Percentiles rank a stretch among this genome's conserved stretches.
phyloP scores from a whole-genome alignment of 805 yeast genomes.

The Myxozyma lipomycoides region DNA sequence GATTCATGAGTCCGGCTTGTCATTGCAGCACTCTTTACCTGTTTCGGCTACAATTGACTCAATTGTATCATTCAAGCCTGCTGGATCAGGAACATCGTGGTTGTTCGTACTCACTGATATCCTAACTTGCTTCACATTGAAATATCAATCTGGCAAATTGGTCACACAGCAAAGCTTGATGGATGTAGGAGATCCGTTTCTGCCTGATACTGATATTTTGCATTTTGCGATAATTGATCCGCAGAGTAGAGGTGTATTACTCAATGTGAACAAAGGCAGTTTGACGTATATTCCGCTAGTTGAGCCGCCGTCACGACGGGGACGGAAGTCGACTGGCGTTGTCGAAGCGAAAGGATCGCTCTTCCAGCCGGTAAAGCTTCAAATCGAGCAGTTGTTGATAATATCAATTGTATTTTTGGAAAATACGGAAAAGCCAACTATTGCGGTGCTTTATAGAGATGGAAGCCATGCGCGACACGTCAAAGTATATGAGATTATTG shows the following conservation, averaged over 20 bases:
- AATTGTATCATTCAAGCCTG: conserved; percentile 14
- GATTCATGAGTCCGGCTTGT: conserved; percentile 15
- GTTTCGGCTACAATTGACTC: conserved; percentile 19
- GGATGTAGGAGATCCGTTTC: conserved; percentile 21
- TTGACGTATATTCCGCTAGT: conserved; percentile 22
- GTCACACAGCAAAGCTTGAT: conserved; percentile 14
- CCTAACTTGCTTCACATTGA: conserved; percentile 16
- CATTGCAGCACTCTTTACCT: conserved; percentile 15
- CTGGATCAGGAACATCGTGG: conserved; percentile 15
- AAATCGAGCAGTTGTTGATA: conserved; percentile 20
- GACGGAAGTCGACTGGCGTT: conserved; percentile 3
- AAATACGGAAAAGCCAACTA: conserved; percentile 11
- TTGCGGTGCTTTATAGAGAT: conserved; percentile 25
- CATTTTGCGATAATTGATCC: conserved; percentile 24
- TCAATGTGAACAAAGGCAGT: conserved; percentile 14
- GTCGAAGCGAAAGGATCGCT: conserved; percentile 6
- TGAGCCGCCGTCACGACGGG: conserved; percentile 3
- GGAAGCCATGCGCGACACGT: conserved; percentile 22
- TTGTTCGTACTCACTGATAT: conserved; percentile 23
- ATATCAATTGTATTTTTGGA: conserved; percentile 18
- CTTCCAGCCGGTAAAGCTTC: conserved; percentile 15
- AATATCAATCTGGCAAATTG: conserved; percentile 4
- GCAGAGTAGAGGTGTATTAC: conserved; percentile 16
- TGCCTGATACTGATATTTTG: conserved; percentile 20
- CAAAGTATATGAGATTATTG: conserved; percentile 19